Evolutionary conservation across 164 flowering plant species (phyloP).

Genomic region (Santalum album): DNA sequence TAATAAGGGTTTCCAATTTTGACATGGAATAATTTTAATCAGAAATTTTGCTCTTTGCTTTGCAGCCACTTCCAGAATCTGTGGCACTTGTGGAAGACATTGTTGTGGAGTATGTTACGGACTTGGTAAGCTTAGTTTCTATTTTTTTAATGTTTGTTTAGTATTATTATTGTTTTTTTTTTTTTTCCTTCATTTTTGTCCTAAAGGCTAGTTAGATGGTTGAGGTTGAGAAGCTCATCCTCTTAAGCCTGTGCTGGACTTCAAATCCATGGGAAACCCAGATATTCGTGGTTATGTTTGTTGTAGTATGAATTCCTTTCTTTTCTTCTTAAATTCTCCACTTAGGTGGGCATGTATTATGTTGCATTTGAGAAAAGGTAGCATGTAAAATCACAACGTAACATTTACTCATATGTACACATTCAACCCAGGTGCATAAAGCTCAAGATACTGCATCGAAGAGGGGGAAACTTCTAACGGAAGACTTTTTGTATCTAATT

Average conservation of each 20-base stretch:
- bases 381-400: not conserved
- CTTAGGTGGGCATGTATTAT: not conserved
- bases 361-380: not conserved
- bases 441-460: constrained; percentile 80
- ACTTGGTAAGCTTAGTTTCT: constrained; percentile 44
- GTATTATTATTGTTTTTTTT: not conserved
- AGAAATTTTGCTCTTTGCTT: constrained; percentile 4
- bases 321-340: too few species aligned
- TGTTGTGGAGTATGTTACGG: constrained; percentile 85
- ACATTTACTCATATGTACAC: not conserved
- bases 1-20: not conserved
- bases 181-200: not conserved
- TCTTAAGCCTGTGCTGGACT: not conserved
- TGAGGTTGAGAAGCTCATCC: not conserved
- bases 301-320: not conserved
- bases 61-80: constrained; percentile 89
- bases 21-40: not conserved
- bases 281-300: not conserved
- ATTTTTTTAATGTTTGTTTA: not conserved
- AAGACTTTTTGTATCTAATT: constrained; percentile 72
- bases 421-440: constrained; percentile 57
- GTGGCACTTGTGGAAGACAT: constrained; percentile 89
- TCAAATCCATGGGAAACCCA: not conserved
- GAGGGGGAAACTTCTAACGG: constrained; percentile 85
- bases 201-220: not conserved